phyloP scores from a whole-genome alignment of 345 rosid species.

The Gossypium australe region DNA sequence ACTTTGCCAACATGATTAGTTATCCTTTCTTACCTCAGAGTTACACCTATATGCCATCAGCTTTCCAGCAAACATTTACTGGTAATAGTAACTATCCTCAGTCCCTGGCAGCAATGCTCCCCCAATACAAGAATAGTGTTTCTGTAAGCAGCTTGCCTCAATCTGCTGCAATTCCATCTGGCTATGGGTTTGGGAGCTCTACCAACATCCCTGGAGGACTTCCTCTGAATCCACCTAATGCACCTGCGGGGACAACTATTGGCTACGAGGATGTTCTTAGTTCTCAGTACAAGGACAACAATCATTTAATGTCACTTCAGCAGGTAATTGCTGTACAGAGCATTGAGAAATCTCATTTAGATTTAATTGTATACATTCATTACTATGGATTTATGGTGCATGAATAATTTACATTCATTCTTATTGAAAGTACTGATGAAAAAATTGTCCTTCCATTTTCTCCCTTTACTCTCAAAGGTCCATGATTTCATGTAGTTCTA shows the following conservation, averaged over 20 bases:
- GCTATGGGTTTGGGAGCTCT: constrained; percentile 82
- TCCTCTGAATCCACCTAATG: constrained; percentile 57
- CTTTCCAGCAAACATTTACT: constrained; percentile 79
- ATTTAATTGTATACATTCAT: not conserved
- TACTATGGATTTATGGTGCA: not conserved
- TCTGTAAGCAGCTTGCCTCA: constrained; percentile 83
- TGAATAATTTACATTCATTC: not conserved
- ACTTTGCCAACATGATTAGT: constrained; percentile 78
- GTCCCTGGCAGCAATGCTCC: constrained; percentile 77
- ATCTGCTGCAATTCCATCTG: constrained; percentile 75
- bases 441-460: not conserved
- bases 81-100: constrained; percentile 82
- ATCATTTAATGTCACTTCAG: constrained; percentile 68
- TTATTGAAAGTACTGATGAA: not conserved
- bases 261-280: constrained; percentile 70
- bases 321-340: constrained; percentile 39
- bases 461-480: not conserved
- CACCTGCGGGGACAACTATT: constrained; percentile 55
- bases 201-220: constrained; percentile 63
- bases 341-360: not conserved
- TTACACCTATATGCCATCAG: constrained; percentile 86
- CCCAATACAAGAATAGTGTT: constrained; percentile 79
- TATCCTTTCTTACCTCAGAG: constrained; percentile 90
- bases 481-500: not conserved
- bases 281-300: constrained; percentile 84